Percentiles rank a stretch among this genome's conserved stretches.
phyloP scores from a whole-genome alignment of 1,284 basidiomycete species.

The Kwoniella shivajii region DNA sequence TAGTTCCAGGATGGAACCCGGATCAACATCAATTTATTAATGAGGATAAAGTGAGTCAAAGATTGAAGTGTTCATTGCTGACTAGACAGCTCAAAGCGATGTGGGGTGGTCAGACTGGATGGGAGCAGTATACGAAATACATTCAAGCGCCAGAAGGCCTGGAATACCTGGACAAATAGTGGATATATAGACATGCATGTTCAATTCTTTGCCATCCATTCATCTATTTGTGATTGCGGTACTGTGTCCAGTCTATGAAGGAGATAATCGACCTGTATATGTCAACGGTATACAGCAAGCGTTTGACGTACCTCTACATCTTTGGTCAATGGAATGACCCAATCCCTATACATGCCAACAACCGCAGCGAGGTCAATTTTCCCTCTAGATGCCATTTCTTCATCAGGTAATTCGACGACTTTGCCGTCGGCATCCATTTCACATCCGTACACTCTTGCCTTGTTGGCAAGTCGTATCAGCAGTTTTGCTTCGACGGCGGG shows the following conservation, averaged over 20 bases:
- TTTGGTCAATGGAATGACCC: conserved; percentile 96
- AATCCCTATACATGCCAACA: conserved; percentile 87
- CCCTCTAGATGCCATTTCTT: conserved; percentile 44
- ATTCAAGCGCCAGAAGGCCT: conserved; percentile 24
- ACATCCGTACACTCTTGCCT: conserved; percentile 89
- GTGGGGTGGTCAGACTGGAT: conserved; percentile 37
- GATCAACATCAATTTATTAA: conserved; percentile 48
- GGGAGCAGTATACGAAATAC: conserved; percentile 40
- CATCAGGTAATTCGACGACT: conserved; percentile 41
- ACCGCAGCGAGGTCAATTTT: conserved; percentile 95
- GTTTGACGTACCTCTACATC: conserved; percentile 84
- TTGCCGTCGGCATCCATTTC: conserved; percentile 79
- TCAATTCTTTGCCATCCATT: conserved; percentile 54
- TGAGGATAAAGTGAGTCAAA: conserved; percentile 32
- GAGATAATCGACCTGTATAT: conserved; percentile 81
- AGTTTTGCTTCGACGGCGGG: conserved; percentile 90
- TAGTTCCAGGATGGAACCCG: conserved; percentile 43
- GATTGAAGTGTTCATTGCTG: background rate
- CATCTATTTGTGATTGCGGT: conserved; percentile 74
- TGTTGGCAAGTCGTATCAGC: conserved; percentile 83
- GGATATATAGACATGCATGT: background rate
- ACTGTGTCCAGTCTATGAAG: conserved; percentile 80
- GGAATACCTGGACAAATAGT: conserved; percentile 24
- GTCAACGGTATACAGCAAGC: background rate
- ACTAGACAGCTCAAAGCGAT: conserved; percentile 35